Percentiles rank a stretch among this genome's conserved stretches.
Conservation (phyloP, 495 filamentous ascomycete genomes). For the Ramalina peruviana region DNA sequence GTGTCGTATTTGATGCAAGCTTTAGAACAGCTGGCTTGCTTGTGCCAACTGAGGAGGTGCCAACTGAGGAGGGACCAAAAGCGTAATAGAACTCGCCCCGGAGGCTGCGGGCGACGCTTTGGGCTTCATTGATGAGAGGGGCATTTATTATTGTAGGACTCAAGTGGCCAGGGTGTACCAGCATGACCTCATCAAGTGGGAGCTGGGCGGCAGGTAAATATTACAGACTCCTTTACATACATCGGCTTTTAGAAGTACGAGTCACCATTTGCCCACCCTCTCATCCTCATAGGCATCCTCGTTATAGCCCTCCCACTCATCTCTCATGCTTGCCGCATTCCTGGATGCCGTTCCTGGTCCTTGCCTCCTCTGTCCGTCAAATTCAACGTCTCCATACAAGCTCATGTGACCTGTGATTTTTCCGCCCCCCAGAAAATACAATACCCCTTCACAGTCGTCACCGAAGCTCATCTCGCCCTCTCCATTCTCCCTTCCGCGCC, state of each 20-base stretch:
- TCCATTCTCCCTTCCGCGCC: slow-evolving; percentile 11
- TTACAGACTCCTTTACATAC: too few species aligned
- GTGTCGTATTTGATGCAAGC: slow-evolving; percentile 52
- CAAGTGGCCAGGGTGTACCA: too few species aligned
- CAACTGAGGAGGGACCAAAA: slow-evolving; percentile 41
- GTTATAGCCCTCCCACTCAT: slow-evolving; percentile 14
- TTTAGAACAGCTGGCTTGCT: slow-evolving; percentile 37
- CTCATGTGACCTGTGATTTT: slow-evolving; percentile 4
- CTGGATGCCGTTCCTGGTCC: slow-evolving; percentile 1
- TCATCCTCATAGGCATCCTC: slow-evolving; percentile 9
- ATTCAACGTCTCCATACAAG: slow-evolving; percentile 7
- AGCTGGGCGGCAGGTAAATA: too few species aligned
- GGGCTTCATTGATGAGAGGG: not conserved
- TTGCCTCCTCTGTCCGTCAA: slow-evolving; percentile 1
- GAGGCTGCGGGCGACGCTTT: not conserved
- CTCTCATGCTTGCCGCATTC: slow-evolving; percentile 2
- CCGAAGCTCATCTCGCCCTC: slow-evolving; percentile 15
- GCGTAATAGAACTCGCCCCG: slow-evolving; percentile 33
- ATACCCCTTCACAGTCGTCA: not conserved
- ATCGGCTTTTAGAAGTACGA: too few species aligned
- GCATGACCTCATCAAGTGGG: too few species aligned
- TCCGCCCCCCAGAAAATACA: slow-evolving; percentile 8
- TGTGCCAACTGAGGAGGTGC: slow-evolving; percentile 43
- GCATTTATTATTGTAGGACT: too few species aligned
- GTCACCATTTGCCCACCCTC: slow-evolving; percentile 2